Base-by-base conservation (phyloP, 805 yeast genomes). In the Monosporozyma aerobia region DNA sequence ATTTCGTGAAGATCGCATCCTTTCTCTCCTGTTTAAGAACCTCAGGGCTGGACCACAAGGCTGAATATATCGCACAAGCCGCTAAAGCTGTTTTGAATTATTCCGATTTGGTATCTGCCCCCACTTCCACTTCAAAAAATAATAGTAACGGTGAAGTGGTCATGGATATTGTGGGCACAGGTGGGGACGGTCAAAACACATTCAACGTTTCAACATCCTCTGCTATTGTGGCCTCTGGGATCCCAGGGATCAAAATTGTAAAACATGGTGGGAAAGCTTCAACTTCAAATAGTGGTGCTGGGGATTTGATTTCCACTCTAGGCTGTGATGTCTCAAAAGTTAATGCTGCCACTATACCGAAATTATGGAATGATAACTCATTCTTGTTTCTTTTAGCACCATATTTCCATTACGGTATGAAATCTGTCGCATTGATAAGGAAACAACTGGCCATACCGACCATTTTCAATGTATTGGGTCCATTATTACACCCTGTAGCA, bases 201-300 rank as follows among this genome's bases (percentile, higher is more conserved):
- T 94, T 94, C 73, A 94, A 94, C 61, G 99, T 94, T 2, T 85
- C 95, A 14, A 94, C 99, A 0, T 87, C 97, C 2, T 76, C 97
- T 1, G 97, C 97, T 1, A 89, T 94, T 48, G 90, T 94, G 2
- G 94, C 90, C 0, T 88, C 98, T 0, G 99, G 99, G 7, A 85
- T 89, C 75, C 60, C 65, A 5, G 78, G 79, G 5, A 51, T 92
- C 44, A 78, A 79, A 23, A 84, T 94, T 16, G 87, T 96, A 64
- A 94, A 94, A 56, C 99, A 94, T 68, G 99, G 99, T 25, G 98
- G 98, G 13, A 92, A 94, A 62, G 98, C 99, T 0, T 82, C 96
- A 0, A 90, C 98, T 0, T 88, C 97, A 0, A 69, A 85, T 1
- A 87, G 96, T 1, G 99, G 99, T 0, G 85, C 97, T 1, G 97